Evolutionary conservation across 257 asterid species (phyloP).

Genomic region (Ilex asprella): DNA sequence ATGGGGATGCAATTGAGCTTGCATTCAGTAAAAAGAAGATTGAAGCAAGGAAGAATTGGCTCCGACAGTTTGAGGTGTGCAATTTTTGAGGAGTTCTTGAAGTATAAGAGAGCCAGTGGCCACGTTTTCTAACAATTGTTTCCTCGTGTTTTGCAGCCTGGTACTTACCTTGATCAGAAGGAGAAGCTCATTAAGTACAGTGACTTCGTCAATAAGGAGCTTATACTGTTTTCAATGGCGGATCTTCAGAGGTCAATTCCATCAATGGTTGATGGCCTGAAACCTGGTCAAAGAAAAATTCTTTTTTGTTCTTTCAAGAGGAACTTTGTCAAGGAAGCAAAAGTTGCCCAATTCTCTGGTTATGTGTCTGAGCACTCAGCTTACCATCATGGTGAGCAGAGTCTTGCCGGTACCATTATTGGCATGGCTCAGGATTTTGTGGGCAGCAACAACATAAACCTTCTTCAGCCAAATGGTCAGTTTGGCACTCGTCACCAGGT

Average conservation of each 20-base stretch:
- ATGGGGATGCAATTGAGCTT: constrained; percentile 94
- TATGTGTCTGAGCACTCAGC: constrained; percentile 98
- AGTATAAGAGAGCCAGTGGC: no score
- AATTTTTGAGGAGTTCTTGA: neutral
- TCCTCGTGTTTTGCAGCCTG: constrained; percentile 56
- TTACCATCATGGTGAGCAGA: constrained; percentile 96
- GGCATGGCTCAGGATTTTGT: constrained; percentile 96
- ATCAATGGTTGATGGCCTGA: constrained; percentile 95
- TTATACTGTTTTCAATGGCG: constrained; percentile 83
- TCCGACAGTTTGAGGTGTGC: constrained; percentile 78
- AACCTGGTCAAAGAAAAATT: constrained; percentile 98
- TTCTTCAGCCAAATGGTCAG: constrained; percentile 90
- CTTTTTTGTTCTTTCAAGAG: constrained; percentile 89
- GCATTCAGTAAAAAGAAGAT: constrained; percentile 98
- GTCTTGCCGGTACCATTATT: constrained; percentile 86
- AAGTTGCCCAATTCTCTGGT: constrained; percentile 93
- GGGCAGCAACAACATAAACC: constrained; percentile 93
- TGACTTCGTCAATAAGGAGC: constrained; percentile 93
- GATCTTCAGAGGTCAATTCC: constrained; percentile 98
- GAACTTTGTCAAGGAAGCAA: constrained; percentile 76
- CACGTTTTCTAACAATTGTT: no score
- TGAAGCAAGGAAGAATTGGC: constrained; percentile 94
- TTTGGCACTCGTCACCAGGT: constrained; percentile 94
- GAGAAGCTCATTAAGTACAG: constrained; percentile 65
- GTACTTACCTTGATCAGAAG: constrained; percentile 73